These are phyloP conservation scores for Gossypium laxum DNA, from an alignment of 441 rosid genomes.

Conservation along the genomic window DNA sequence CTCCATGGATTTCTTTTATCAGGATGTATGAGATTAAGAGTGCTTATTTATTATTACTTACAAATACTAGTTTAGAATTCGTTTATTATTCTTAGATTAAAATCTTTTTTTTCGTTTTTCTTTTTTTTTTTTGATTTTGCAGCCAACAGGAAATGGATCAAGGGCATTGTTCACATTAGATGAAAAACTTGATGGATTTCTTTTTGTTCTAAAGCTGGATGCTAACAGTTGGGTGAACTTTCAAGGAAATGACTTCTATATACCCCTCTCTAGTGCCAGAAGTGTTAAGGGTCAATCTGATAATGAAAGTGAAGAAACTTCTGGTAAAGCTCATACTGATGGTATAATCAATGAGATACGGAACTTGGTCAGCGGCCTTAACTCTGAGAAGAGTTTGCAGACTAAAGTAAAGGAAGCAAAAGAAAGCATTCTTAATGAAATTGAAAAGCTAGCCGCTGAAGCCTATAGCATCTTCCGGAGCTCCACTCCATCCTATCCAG, in stretches of 20 bases:
- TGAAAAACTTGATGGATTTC: constrained; percentile 50
- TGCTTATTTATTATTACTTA: too few species aligned
- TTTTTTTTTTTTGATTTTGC: constrained; percentile 17
- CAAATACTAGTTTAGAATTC: neutral
- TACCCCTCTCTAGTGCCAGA: constrained; percentile 51
- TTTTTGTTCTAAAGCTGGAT: constrained; percentile 71
- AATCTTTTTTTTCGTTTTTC: neutral
- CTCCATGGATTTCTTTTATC: neutral
- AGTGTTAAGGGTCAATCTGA: constrained; percentile 29
- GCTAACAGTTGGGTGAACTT: constrained; percentile 60
- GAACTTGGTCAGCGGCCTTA: constrained; percentile 56
- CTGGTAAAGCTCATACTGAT: constrained; percentile 35
- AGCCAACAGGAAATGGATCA: constrained; percentile 59
- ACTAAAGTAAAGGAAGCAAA: constrained; percentile 62
- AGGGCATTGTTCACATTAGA: constrained; percentile 58
- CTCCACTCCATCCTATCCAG: constrained; percentile 48
- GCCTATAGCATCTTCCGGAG: constrained; percentile 88
- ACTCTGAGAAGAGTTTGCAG: constrained; percentile 41
- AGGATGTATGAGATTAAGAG: neutral
- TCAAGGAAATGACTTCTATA: constrained; percentile 62
- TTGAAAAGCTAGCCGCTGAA: constrained; percentile 94
- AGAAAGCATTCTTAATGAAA: constrained; percentile 78
- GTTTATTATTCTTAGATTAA: constrained; percentile 17
- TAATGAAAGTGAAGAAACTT: constrained; percentile 29
- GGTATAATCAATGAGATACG: constrained; percentile 73